Conservation (phyloP, 1,139 yeast genomes). For the Pichia norvegensis region DNA sequence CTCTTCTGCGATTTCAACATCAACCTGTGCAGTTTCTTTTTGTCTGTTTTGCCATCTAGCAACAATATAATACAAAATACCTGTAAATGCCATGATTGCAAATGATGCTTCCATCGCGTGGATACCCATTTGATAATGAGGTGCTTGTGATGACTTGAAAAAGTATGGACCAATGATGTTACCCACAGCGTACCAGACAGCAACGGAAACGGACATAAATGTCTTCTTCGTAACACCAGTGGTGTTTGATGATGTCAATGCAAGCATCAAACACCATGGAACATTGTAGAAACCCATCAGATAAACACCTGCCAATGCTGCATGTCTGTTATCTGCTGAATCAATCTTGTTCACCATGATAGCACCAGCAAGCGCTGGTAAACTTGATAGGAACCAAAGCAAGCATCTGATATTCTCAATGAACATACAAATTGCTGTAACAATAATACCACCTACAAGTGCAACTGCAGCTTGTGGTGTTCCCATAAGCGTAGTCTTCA, state of each 20-base stretch:
- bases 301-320: slow-evolving; percentile 10
- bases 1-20: not conserved
- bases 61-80: slow-evolving; percentile 16
- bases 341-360: slow-evolving; percentile 3
- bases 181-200: slow-evolving; percentile 54
- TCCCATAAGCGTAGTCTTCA: slow-evolving; percentile 3
- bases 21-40: not conserved
- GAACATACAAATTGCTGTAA: slow-evolving; percentile 2
- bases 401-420: slow-evolving; percentile 3
- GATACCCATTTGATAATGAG: slow-evolving; percentile 43
- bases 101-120: slow-evolving; percentile 36
- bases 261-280: slow-evolving; percentile 7
- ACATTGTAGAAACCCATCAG: slow-evolving; percentile 10
- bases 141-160: slow-evolving; percentile 46
- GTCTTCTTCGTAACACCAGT: slow-evolving; percentile 10
- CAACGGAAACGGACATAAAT: slow-evolving; percentile 32
- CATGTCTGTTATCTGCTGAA: slow-evolving; percentile 25
- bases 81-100: slow-evolving; percentile 26
- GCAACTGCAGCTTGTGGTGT: slow-evolving; percentile 4
- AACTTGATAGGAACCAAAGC: not conserved
- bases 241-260: slow-evolving; percentile 8
- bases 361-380: slow-evolving; percentile 2
- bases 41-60: slow-evolving; percentile 1
- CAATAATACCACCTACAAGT: slow-evolving; percentile 2
- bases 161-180: slow-evolving; percentile 67